Conservation (phyloP, 140 eudicot species). For the Cichorium intybus region DNA sequence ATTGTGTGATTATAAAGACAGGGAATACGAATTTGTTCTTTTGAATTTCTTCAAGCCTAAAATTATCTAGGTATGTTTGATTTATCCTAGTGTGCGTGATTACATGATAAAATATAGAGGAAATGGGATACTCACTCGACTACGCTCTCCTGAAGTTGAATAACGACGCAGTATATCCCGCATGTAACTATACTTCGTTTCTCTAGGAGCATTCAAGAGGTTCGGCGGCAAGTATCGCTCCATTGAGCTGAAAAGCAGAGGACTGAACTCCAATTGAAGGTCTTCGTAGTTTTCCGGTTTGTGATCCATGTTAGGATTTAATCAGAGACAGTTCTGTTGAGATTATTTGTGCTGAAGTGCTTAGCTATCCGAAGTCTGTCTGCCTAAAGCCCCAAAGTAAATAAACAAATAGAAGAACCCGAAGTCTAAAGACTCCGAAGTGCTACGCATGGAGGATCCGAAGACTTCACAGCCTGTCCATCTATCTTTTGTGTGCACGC, state of each 20-base stretch:
- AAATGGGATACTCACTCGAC: constrained; percentile 47
- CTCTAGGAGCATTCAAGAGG: too few species aligned
- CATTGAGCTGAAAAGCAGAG: constrained; percentile 62
- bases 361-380: too few species aligned
- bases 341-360: too few species aligned
- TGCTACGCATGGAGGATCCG: too few species aligned
- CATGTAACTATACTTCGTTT: too few species aligned
- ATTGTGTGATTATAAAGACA: background rate
- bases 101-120: background rate
- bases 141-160: constrained; percentile 64
- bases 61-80: background rate
- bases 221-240: too few species aligned
- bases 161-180: too few species aligned
- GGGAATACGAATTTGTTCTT: background rate
- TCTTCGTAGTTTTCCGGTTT: constrained; percentile 71
- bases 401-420: too few species aligned
- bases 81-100: background rate
- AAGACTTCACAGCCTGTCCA: too few species aligned
- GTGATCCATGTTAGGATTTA: constrained; percentile 60
- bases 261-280: constrained; percentile 61
- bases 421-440: too few species aligned
- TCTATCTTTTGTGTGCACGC: too few species aligned
- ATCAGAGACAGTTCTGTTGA: constrained; percentile 57
- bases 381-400: too few species aligned
- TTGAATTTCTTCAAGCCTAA: constrained; percentile 5